phyloP scores from a whole-genome alignment of 2,329 filamentous ascomycete species.

The Claviceps africana region DNA sequence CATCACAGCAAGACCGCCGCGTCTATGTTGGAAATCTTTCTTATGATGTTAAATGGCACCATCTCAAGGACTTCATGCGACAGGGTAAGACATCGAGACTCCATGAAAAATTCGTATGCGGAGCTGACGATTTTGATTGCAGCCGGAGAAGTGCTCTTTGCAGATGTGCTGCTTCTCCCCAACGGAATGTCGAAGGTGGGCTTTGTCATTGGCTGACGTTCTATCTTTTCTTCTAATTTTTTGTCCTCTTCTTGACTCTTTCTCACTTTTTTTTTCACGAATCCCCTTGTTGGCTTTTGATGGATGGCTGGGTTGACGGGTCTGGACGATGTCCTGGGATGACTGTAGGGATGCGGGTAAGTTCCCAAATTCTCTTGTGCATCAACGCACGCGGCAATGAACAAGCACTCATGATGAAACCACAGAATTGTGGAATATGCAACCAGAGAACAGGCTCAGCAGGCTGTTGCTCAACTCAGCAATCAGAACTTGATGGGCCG shows the following conservation, averaged over 20 bases:
- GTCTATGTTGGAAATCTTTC: slow-evolving; percentile 99
- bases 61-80: slow-evolving; percentile 99
- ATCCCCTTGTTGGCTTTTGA: slow-evolving; percentile 51
- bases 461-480: slow-evolving; percentile 92
- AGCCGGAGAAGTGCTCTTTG: slow-evolving; percentile 99
- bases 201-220: slow-evolving; percentile 70
- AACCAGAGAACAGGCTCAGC: slow-evolving; percentile 96
- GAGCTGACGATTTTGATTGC: slow-evolving; percentile 26
- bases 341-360: slow-evolving; percentile 99
- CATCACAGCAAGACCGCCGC: slow-evolving; percentile 94
- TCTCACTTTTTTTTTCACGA: slow-evolving; percentile 35
- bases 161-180: slow-evolving; percentile 97
- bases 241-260: slow-evolving; percentile 46
- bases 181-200: slow-evolving; percentile 99
- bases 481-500: slow-evolving; percentile 98
- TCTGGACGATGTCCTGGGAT: slow-evolving; percentile 79
- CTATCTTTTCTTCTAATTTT: slow-evolving; percentile 22
- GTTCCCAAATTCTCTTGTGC: slow-evolving; percentile 23
- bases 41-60: slow-evolving; percentile 99
- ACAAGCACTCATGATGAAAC: neutral
- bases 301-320: slow-evolving; percentile 99
- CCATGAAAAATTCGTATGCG: slow-evolving; percentile 10
- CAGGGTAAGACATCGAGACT: slow-evolving; percentile 57
- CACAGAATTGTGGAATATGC: slow-evolving; percentile 99
- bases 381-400: neutral